Conservation (phyloP, 2,329 filamentous ascomycete species). For the Camptophora hylomeconis region DNA sequence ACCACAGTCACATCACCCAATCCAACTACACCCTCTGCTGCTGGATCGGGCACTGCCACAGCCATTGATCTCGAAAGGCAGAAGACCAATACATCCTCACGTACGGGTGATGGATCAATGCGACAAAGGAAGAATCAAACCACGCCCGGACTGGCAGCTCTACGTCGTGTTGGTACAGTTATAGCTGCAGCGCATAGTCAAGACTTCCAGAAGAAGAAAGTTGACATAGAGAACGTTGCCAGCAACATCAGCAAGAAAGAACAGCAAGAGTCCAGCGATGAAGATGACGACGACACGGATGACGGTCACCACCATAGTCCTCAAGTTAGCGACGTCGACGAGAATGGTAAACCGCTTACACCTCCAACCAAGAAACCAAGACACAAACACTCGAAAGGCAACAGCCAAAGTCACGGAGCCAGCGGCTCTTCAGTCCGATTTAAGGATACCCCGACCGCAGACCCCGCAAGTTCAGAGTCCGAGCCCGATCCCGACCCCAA, state of each 20-base stretch:
- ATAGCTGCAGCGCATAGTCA: slow-evolving; percentile 75
- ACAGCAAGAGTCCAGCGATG: slow-evolving; percentile 22
- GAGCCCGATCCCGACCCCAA: too few relatives aligned
- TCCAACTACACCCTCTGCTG: slow-evolving; percentile 2
- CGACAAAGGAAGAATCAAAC: too few relatives aligned
- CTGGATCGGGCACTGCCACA: slow-evolving; percentile 7
- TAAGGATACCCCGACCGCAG: too few relatives aligned
- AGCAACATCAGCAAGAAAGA: slow-evolving; percentile 17
- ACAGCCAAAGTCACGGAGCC: too few relatives aligned
- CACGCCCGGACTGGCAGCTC: slow-evolving; percentile 17
- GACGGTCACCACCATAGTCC: slow-evolving; percentile 18
- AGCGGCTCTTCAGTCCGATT: too few relatives aligned
- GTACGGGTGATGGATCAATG: too few relatives aligned
- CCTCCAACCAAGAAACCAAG: too few relatives aligned
- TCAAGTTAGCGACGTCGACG: background rate
- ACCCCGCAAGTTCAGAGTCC: too few relatives aligned
- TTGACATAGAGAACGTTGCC: slow-evolving; percentile 21
- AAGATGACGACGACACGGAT: slow-evolving; percentile 27
- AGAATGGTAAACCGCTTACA: too few relatives aligned
- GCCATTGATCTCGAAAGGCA: slow-evolving; percentile 15
- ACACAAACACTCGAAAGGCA: too few relatives aligned
- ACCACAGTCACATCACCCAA: slow-evolving; percentile 3
- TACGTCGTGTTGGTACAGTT: slow-evolving; percentile 48
- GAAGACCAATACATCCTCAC: slow-evolving; percentile 3
- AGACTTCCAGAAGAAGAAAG: slow-evolving; percentile 74